A percentile compares a stretch with the other conserved stretches of the same genome.
Evolutionary conservation across 805 yeast genomes (phyloP).

Genomic region (Candida verbasci): DNA sequence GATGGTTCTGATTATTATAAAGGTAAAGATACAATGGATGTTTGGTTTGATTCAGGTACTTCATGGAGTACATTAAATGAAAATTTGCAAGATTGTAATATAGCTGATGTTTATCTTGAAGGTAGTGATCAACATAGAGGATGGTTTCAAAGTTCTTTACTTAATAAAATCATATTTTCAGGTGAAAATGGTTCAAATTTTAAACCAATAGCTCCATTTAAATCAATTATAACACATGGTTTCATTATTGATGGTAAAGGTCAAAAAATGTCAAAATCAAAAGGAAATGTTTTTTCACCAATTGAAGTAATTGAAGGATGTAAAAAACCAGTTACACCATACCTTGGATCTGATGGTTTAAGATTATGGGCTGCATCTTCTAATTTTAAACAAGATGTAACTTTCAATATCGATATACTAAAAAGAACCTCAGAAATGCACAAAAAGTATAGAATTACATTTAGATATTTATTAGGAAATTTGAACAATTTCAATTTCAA

Average conservation of each 20-base stretch:
- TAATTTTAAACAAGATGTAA: constrained; percentile 78
- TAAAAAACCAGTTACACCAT: constrained; percentile 41
- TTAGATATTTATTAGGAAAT: constrained; percentile 79
- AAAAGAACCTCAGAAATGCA: constrained; percentile 74
- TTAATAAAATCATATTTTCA: constrained; percentile 62
- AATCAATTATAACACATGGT: constrained; percentile 83
- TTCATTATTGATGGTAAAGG: constrained; percentile 84
- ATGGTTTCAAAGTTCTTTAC: constrained; percentile 93
- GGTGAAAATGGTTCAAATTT: constrained; percentile 28
- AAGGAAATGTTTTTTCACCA: constrained; percentile 80
- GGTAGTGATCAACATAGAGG: constrained; percentile 99
- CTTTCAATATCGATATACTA: constrained; percentile 66
- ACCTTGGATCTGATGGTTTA: constrained; percentile 85
- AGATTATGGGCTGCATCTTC: constrained; percentile 88
- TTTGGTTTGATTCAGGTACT: constrained; percentile 97
- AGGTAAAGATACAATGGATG: constrained; percentile 94
- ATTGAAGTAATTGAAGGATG: constrained; percentile 61
- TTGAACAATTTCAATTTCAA: constrained; percentile 44
- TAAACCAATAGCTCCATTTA: constrained; percentile 54
- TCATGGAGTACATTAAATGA: constrained; percentile 69
- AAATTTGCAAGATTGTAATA: constrained; percentile 27
- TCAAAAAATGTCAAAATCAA: constrained; percentile 88
- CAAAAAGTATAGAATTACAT: constrained; percentile 78
- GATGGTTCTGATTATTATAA: constrained; percentile 43
- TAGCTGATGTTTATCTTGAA: constrained; percentile 83